These are phyloP conservation scores for Tetragonia tetragonoides DNA, from an alignment of 148 eudicot genomes.

Conservation along the genomic window DNA sequence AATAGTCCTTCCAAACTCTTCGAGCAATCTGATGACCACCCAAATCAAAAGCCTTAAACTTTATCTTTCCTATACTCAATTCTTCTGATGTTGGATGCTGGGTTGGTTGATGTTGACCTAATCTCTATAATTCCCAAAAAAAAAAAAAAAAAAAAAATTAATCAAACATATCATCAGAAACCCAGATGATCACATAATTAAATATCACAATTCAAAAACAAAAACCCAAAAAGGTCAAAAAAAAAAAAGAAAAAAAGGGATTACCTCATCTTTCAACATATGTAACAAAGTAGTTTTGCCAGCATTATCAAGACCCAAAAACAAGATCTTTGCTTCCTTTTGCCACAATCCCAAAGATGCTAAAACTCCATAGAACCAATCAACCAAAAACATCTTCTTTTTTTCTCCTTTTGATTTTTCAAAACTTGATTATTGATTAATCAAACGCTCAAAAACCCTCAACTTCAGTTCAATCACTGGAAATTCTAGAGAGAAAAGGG, in stretches of 20 bases:
- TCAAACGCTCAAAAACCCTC: neutral
- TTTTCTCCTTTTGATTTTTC: neutral
- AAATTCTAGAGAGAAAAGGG: neutral
- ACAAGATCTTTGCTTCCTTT: conserved; percentile 48
- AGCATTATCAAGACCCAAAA: conserved; percentile 48
- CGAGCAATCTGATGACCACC: conserved; percentile 85
- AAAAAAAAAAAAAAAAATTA: neutral
- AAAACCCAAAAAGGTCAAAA: neutral
- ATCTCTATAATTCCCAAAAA: conserved; percentile 35
- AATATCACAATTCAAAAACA: neutral
- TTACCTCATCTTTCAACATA: conserved; percentile 46
- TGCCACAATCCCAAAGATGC: conserved; percentile 41
- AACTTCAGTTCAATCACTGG: neutral
- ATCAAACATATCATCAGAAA: neutral
- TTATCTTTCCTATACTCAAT: conserved; percentile 62
- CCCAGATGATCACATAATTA: neutral
- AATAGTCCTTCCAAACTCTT: conserved; percentile 70
- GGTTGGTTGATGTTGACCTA: conserved; percentile 74
- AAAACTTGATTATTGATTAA: neutral
- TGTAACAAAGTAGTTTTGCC: conserved; percentile 47
- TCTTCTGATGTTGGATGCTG: conserved; percentile 80
- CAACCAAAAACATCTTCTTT: conserved; percentile 34
- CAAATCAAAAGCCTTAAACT: conserved; percentile 74
- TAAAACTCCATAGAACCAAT: conserved; percentile 44
- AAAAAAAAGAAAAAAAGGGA: neutral